A percentile compares a stretch with the other conserved stretches of the same genome.
phyloP scores from a whole-genome alignment of 2,329 filamentous ascomycete species.

The Stachybotrys elegans region DNA sequence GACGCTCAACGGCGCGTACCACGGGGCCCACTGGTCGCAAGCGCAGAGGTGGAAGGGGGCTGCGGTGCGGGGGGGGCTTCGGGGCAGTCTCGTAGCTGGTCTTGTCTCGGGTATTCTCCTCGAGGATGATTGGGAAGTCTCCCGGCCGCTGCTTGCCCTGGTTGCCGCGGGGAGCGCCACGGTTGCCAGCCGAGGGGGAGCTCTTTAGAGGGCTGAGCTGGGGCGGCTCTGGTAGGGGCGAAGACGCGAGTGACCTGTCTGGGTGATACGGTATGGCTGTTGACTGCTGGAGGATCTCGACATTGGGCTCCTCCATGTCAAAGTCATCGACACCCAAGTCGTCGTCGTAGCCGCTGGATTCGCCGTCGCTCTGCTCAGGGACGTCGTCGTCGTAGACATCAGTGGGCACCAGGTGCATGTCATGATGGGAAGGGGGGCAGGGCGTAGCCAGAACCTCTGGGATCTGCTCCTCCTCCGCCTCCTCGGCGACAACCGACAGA shows the following conservation, averaged over 20 bases:
- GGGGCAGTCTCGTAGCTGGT: slow-evolving; percentile 21
- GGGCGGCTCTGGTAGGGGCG: slow-evolving; percentile 41
- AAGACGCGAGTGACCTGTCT: slow-evolving; percentile 29
- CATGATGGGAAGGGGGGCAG: slow-evolving; percentile 16
- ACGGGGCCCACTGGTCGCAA: slow-evolving; percentile 3
- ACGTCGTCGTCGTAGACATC: slow-evolving; percentile 19
- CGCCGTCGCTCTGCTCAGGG: slow-evolving; percentile 26
- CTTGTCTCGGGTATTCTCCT: slow-evolving; percentile 43
- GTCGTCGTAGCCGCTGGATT: slow-evolving; percentile 40
- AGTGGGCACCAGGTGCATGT: slow-evolving; percentile 10
- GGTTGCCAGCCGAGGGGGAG: slow-evolving; percentile 46
- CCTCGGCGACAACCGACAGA: slow-evolving; percentile 43
- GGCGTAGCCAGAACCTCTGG: slow-evolving; percentile 18
- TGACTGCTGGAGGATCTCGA: slow-evolving; percentile 40
- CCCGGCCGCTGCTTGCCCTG: slow-evolving; percentile 26
- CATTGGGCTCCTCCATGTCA: slow-evolving; percentile 36
- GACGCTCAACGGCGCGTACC: slow-evolving; percentile 8
- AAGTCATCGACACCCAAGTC: slow-evolving; percentile 34
- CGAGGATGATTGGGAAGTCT: slow-evolving; percentile 40
- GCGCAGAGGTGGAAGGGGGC: background rate
- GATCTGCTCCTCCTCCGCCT: slow-evolving; percentile 31
- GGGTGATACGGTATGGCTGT: slow-evolving; percentile 19
- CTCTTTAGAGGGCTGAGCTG: slow-evolving; percentile 48
- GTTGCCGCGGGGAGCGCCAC: slow-evolving; percentile 21
- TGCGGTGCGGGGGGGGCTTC: slow-evolving; percentile 23